Conservation (phyloP, 2,329 filamentous ascomycete genomes). For the Aspergillus novofumigatus region DNA sequence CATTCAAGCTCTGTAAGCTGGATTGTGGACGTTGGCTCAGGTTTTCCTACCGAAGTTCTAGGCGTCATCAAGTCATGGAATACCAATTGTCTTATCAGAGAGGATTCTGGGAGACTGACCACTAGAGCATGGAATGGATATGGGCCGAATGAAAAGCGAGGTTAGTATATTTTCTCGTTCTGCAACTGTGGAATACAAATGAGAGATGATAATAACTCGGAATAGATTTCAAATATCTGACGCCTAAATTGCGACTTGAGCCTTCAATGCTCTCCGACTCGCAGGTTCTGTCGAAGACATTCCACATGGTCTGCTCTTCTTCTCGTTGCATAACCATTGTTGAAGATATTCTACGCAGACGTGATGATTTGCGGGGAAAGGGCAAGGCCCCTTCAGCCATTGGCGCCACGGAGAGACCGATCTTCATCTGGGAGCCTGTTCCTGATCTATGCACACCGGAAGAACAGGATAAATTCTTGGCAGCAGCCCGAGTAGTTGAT, state of each 20-base stretch:
- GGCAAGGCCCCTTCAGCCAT: slow-evolving; percentile 23
- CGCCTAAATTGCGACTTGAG: slow-evolving; percentile 77
- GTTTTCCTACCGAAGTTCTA: slow-evolving; percentile 70
- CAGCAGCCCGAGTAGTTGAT: slow-evolving; percentile 53
- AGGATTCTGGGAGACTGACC: slow-evolving; percentile 65
- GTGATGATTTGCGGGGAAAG: slow-evolving; percentile 33
- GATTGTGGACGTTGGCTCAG: slow-evolving; percentile 84
- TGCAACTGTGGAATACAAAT: not conserved
- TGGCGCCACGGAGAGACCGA: slow-evolving; percentile 51
- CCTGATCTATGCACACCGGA: slow-evolving; percentile 78
- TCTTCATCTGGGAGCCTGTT: slow-evolving; percentile 94
- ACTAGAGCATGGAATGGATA: slow-evolving; percentile 95
- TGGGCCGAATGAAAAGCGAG: slow-evolving; percentile 62
- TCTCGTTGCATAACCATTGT: slow-evolving; percentile 72
- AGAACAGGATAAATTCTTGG: slow-evolving; percentile 50
- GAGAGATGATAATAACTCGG: slow-evolving; percentile 1
- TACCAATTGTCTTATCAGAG: slow-evolving; percentile 67
- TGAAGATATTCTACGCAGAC: slow-evolving; percentile 59
- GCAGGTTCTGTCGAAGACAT: slow-evolving; percentile 68
- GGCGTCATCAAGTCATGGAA: slow-evolving; percentile 67
- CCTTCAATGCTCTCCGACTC: slow-evolving; percentile 63
- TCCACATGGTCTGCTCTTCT: slow-evolving; percentile 84
- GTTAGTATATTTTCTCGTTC: slow-evolving; percentile 22
- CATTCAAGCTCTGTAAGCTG: slow-evolving; percentile 70
- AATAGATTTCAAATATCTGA: slow-evolving; percentile 78